phyloP scores from a whole-genome alignment of 169 alveolate genomes.

The Eimeria acervulina region DNA sequence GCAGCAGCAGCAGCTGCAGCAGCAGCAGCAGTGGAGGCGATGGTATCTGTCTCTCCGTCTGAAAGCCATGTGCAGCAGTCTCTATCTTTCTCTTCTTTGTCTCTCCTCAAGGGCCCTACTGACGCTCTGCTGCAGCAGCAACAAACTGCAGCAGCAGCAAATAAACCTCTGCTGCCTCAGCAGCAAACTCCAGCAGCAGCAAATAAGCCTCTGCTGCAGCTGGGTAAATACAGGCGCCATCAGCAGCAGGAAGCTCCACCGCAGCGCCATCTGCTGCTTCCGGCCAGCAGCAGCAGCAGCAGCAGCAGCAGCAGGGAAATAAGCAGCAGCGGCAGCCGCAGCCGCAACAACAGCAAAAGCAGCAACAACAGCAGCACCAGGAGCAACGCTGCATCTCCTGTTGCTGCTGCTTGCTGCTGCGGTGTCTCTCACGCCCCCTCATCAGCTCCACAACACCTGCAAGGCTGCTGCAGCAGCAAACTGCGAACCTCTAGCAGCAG shows the following conservation, averaged over 20 bases:
- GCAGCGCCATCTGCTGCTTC: not conserved
- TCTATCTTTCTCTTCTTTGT: not conserved
- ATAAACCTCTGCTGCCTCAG: not conserved
- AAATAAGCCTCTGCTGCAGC: not conserved
- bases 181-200: not conserved
- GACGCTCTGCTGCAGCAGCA: not conserved
- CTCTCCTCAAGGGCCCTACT: not conserved
- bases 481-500: too few species aligned
- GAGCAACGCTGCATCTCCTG: not conserved
- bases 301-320: conserved; percentile 36
- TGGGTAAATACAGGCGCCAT: not conserved
- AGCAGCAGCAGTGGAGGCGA: not conserved
- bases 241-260: not conserved
- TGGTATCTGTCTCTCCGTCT: not conserved
- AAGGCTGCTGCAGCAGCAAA: too few species aligned
- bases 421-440: too few species aligned
- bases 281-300: not conserved
- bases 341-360: too few species aligned
- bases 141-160: not conserved
- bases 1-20: conserved; percentile 12
- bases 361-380: too few species aligned
- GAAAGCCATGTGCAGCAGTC: not conserved
- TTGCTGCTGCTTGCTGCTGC: not conserved
- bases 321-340: too few species aligned
- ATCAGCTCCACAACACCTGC: too few species aligned